Evolutionary conservation across 208 protist species (phyloP).

Genomic region (Vickermania ingenoplastis): DNA sequence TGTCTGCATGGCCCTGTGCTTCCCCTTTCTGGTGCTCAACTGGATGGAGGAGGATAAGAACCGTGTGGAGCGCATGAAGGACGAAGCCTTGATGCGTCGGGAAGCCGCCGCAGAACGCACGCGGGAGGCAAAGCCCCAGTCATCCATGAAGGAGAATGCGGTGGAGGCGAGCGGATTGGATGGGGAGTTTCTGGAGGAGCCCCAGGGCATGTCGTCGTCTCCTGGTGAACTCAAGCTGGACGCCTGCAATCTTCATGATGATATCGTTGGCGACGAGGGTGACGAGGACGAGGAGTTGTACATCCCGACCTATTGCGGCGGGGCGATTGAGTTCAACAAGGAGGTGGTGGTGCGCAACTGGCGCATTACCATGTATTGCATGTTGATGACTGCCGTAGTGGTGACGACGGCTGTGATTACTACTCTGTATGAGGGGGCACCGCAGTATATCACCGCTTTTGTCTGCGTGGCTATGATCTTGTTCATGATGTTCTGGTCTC

Average conservation of each 20-base stretch:
- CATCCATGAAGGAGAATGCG: neutral
- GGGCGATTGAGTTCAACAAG: too few relatives aligned
- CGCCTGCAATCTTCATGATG: slow-evolving; percentile 8
- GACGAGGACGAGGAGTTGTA: too few relatives aligned
- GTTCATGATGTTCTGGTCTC: slow-evolving; percentile 21
- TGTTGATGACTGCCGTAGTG: slow-evolving; percentile 22
- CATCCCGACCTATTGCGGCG: too few relatives aligned
- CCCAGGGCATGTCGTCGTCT: slow-evolving; percentile 3
- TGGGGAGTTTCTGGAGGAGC: neutral
- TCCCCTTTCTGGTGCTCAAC: slow-evolving; percentile 7
- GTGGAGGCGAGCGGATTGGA: neutral
- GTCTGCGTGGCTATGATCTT: slow-evolving; percentile 11
- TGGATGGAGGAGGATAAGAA: too few relatives aligned
- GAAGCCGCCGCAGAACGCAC: neutral
- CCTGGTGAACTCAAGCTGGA: slow-evolving; percentile 30
- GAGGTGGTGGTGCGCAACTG: too few relatives aligned
- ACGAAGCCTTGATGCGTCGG: neutral
- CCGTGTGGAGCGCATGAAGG: too few relatives aligned
- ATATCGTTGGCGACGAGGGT: too few relatives aligned
- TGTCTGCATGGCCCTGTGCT: slow-evolving; percentile 17
- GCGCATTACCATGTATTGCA: slow-evolving; percentile 21
- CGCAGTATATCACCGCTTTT: slow-evolving; percentile 17
- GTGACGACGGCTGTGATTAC: slow-evolving; percentile 22
- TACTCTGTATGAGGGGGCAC: slow-evolving; percentile 19
- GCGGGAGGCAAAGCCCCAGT: neutral